phyloP scores from a whole-genome alignment of 2,329 filamentous ascomycete genomes.

The Pestalotiopsis sp. region DNA sequence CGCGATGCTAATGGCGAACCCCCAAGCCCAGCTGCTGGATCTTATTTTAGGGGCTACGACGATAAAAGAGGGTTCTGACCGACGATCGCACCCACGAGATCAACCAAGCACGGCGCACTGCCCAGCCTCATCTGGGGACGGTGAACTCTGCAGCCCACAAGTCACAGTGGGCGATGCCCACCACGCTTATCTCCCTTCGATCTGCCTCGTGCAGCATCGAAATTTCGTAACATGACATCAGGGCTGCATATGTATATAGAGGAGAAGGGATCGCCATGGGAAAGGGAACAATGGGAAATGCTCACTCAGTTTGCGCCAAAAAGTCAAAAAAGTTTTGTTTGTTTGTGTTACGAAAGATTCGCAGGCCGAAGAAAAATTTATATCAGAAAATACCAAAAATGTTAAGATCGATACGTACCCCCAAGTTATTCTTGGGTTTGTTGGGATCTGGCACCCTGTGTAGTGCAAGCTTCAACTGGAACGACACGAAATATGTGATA shows the following conservation, averaged over 20 bases:
- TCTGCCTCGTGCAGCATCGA: neutral
- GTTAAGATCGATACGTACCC: neutral
- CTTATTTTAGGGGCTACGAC: neutral
- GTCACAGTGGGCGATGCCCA: neutral
- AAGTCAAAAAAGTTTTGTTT: neutral
- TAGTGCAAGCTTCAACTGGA: neutral
- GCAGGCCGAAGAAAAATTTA: neutral
- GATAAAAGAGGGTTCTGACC: neutral
- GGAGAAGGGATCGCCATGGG: neutral
- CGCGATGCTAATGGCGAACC: neutral
- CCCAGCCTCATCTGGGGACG: neutral
- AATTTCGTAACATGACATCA: neutral
- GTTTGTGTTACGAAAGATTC: neutral
- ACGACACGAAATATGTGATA: conserved; percentile 19
- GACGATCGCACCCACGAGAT: neutral
- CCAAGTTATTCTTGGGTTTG: neutral
- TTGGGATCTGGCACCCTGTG: neutral
- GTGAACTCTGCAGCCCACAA: neutral
- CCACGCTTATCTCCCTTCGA: neutral
- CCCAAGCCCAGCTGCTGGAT: neutral
- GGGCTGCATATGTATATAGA: neutral
- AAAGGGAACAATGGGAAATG: neutral
- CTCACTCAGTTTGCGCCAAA: neutral
- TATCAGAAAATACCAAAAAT: neutral
- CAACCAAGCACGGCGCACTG: neutral